phyloP scores from a whole-genome alignment of 1,284 basidiomycete species.

The Ceratobasidium sp. region DNA sequence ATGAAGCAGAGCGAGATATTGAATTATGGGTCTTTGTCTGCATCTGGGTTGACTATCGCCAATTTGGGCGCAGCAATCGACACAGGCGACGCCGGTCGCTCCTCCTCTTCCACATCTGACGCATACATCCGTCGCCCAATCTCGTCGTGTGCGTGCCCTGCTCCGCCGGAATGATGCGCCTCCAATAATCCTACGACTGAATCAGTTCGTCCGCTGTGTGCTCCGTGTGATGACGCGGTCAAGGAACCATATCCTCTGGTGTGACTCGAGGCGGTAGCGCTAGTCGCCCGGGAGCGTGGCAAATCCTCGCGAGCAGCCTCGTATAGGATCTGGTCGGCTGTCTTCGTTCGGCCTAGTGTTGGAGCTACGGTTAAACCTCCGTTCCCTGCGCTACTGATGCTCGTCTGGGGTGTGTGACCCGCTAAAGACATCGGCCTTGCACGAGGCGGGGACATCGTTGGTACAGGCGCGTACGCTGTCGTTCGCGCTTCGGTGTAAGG shows the following conservation, averaged over 20 bases:
- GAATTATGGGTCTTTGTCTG: constrained; percentile 23
- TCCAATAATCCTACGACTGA: constrained; percentile 38
- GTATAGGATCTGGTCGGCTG: constrained; percentile 44
- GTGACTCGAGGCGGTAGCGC: constrained; percentile 27
- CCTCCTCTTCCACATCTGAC: background rate
- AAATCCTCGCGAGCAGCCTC: constrained; percentile 39
- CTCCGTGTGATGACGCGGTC: constrained; percentile 34
- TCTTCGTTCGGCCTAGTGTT: constrained; percentile 1
- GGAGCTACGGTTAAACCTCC: constrained; percentile 16
- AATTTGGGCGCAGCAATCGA: constrained; percentile 28
- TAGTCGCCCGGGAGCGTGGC: constrained; percentile 27
- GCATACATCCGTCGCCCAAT: constrained; percentile 1
- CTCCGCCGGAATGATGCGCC: background rate
- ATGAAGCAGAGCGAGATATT: background rate
- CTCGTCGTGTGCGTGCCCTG: background rate
- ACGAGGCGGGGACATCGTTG: constrained; percentile 26
- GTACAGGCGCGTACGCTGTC: constrained; percentile 30
- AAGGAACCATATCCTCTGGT: constrained; percentile 25
- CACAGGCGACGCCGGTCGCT: constrained; percentile 31
- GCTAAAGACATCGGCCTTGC: constrained; percentile 19
- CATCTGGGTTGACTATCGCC: constrained; percentile 36
- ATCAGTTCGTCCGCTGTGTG: constrained; percentile 5
- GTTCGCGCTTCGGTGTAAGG: constrained; percentile 32
- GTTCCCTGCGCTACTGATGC: background rate
- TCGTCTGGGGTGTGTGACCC: constrained; percentile 15